phyloP scores from a whole-genome alignment of 148 eudicot genomes.

The Rhododendron henanense region DNA sequence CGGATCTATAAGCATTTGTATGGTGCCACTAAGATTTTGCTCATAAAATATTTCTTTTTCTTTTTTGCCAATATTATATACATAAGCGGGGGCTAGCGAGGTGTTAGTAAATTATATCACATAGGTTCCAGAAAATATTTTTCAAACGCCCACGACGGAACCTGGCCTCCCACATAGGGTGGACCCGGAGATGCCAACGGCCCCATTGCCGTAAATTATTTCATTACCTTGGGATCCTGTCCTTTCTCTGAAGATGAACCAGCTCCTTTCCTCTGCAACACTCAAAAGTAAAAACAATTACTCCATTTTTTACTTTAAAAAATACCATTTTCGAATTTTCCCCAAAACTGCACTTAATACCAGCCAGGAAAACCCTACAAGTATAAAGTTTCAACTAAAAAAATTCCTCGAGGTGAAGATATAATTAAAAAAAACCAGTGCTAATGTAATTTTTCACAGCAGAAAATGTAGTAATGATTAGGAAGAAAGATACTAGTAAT shows the following conservation, averaged over 20 bases:
- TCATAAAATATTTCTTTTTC: neutral
- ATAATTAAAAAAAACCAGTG: neutral
- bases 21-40: neutral
- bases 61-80: too few species aligned
- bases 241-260: slow-evolving; percentile 75
- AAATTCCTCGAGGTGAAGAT: neutral
- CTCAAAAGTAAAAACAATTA: slow-evolving; percentile 1
- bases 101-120: too few species aligned
- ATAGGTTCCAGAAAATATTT: too few species aligned
- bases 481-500: neutral
- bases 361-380: neutral
- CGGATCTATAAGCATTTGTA: neutral
- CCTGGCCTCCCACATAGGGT: too few species aligned
- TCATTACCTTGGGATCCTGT: slow-evolving; percentile 80
- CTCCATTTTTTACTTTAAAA: neutral
- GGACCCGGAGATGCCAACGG: too few species aligned
- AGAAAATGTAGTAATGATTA: neutral
- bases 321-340: neutral
- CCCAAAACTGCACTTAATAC: neutral
- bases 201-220: neutral
- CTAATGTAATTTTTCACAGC: neutral
- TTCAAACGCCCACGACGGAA: too few species aligned
- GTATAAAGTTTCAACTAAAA: neutral
- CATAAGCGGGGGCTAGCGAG: rapidly evolving
- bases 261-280: slow-evolving; percentile 59